Evolutionary conservation across 2,329 filamentous ascomycete genomes (phyloP).

Genomic region (Metarhizium rileyi): DNA sequence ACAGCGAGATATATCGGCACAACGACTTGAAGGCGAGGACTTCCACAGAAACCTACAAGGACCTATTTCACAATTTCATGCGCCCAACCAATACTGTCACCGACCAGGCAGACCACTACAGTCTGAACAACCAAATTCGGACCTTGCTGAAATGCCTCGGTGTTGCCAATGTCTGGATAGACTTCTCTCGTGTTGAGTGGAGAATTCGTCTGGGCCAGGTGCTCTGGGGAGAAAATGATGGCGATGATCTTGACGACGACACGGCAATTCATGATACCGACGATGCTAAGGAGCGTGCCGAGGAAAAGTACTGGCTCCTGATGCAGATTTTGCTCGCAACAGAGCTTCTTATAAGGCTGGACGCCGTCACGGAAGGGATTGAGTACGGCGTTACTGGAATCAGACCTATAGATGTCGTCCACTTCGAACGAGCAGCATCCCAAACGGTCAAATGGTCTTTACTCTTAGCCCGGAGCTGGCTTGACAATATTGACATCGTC

Average conservation of each 20-base stretch:
- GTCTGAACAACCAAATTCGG: slow-evolving; percentile 60
- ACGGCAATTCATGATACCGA: slow-evolving; percentile 40
- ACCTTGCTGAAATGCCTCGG: slow-evolving; percentile 57
- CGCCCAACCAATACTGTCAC: slow-evolving; percentile 46
- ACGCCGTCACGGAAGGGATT: slow-evolving; percentile 51
- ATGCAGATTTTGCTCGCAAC: slow-evolving; percentile 56
- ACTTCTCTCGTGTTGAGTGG: slow-evolving; percentile 68
- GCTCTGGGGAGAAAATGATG: slow-evolving; percentile 50
- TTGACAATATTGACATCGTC: slow-evolving; percentile 56
- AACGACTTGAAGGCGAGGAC: slow-evolving; percentile 40
- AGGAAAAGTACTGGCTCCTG: slow-evolving; percentile 58
- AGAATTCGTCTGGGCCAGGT: slow-evolving; percentile 63
- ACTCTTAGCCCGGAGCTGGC: slow-evolving; percentile 53
- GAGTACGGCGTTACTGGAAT: slow-evolving; percentile 43
- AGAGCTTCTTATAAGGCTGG: slow-evolving; percentile 55
- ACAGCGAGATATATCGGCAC: slow-evolving; percentile 45
- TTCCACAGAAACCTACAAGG: slow-evolving; percentile 49
- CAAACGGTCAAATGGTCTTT: slow-evolving; percentile 58
- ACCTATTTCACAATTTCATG: slow-evolving; percentile 51
- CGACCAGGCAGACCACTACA: slow-evolving; percentile 49
- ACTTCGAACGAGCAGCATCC: slow-evolving; percentile 53
- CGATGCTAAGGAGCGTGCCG: slow-evolving; percentile 40
- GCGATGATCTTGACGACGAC: slow-evolving; percentile 43
- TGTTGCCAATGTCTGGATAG: slow-evolving; percentile 59
- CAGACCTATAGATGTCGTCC: slow-evolving; percentile 45